Conservation (phyloP, 768 basidiomycete genomes). For the Hericium coralloides region DNA sequence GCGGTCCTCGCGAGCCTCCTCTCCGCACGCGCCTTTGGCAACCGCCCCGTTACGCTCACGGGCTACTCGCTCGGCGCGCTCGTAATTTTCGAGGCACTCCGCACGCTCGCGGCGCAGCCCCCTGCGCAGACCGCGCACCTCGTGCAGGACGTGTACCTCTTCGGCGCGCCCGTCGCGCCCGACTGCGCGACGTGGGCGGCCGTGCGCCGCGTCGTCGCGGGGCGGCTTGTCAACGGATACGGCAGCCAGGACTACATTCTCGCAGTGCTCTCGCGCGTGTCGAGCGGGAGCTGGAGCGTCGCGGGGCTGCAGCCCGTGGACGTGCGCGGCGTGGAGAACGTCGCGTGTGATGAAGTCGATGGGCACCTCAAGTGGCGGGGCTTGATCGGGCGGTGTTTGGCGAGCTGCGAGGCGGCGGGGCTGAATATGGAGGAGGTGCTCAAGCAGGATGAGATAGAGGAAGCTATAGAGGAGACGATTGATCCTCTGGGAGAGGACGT, state of each 20-base stretch:
- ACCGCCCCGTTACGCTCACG: conserved; percentile 43
- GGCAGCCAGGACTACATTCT: conserved; percentile 44
- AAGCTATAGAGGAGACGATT: conserved; percentile 12
- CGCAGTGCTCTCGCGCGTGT: conserved; percentile 39
- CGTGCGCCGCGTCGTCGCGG: conserved; percentile 39
- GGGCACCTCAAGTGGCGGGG: conserved; percentile 44
- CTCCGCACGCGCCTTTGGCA: conserved; percentile 40
- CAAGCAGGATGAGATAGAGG: conserved; percentile 23
- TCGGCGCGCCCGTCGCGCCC: conserved; percentile 39
- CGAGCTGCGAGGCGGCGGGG: conserved; percentile 30
- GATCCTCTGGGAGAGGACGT: not conserved
- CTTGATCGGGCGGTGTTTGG: conserved; percentile 38
- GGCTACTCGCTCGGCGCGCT: conserved; percentile 50
- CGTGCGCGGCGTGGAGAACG: conserved; percentile 44
- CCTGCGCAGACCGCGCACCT: conserved; percentile 36
- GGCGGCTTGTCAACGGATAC: conserved; percentile 48
- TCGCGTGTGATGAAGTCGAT: conserved; percentile 36
- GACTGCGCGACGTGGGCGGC: conserved; percentile 35
- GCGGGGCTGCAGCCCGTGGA: conserved; percentile 36
- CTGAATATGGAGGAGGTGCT: conserved; percentile 28
- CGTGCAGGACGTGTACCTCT: conserved; percentile 46
- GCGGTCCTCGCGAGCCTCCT: conserved; percentile 45
- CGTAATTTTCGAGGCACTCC: conserved; percentile 49
- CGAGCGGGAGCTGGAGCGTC: conserved; percentile 38
- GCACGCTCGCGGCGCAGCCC: conserved; percentile 34